phyloP scores from a whole-genome alignment of 2,329 filamentous ascomycete genomes.

The Coniochaeta sp. region DNA sequence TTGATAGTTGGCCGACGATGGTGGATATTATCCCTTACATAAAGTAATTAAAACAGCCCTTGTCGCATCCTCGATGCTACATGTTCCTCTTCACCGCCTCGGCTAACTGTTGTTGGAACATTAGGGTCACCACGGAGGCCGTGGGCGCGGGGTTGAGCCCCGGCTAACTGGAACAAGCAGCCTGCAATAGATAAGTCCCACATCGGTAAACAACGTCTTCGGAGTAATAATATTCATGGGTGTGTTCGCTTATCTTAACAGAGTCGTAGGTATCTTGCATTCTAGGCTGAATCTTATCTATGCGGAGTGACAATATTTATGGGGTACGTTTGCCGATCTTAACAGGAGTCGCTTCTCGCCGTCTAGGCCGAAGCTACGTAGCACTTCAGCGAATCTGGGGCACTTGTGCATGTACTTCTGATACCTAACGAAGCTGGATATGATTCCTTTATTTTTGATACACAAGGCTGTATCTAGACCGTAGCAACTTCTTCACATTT shows the following conservation, averaged over 20 bases:
- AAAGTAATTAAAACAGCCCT: neutral
- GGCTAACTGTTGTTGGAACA: too few relatives aligned
- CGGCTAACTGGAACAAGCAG: neutral
- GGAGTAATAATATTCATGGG: neutral
- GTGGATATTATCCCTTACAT: neutral
- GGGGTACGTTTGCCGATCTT: neutral
- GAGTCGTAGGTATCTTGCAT: neutral
- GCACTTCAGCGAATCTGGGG: neutral
- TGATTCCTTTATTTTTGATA: neutral
- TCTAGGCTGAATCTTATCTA: neutral
- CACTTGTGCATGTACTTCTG: too few relatives aligned
- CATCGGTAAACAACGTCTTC: neutral
- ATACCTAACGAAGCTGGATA: too few relatives aligned
- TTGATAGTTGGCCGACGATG: neutral
- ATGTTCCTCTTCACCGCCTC: neutral
- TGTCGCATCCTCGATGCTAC: neutral
- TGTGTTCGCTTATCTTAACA: neutral
- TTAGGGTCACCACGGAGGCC: too few relatives aligned
- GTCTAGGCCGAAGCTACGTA: neutral
- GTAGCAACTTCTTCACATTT: neutral
- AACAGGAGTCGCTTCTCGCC: neutral
- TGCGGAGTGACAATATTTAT: neutral
- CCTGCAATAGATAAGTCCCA: neutral
- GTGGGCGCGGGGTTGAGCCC: too few relatives aligned
- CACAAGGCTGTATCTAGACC: neutral